These are phyloP conservation scores for Orychophragmus violaceus DNA, from an alignment of 345 rosid species.

Conservation along the genomic window DNA sequence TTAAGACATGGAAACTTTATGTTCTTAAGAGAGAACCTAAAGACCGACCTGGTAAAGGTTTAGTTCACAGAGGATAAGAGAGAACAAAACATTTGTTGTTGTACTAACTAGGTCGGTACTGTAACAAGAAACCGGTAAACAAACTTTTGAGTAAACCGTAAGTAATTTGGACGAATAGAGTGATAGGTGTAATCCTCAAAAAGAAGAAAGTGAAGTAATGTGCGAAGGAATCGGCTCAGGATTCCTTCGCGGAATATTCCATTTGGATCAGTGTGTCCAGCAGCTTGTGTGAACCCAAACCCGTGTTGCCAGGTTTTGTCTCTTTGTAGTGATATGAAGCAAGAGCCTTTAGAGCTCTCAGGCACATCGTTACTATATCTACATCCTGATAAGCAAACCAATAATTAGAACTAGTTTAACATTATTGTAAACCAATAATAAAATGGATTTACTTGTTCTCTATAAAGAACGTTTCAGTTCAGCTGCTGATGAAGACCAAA, in stretches of 20 bases:
- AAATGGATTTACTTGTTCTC: neutral
- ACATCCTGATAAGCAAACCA: slow-evolving; percentile 45
- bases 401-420: neutral
- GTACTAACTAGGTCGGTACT: slow-evolving; percentile 82
- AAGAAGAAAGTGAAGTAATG: slow-evolving; percentile 72
- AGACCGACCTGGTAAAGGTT: slow-evolving; percentile 68
- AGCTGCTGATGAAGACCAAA: slow-evolving; percentile 97
- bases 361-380: slow-evolving; percentile 81
- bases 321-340: slow-evolving; percentile 90
- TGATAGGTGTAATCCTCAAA: slow-evolving; percentile 74
- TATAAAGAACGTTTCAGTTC: slow-evolving; percentile 5
- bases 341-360: slow-evolving; percentile 78
- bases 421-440: neutral
- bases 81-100: slow-evolving; percentile 92
- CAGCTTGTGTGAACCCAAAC: slow-evolving; percentile 67
- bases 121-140: slow-evolving; percentile 1
- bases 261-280: slow-evolving; percentile 41
- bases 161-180: neutral
- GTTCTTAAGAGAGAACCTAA: neutral
- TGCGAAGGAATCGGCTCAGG: slow-evolving; percentile 62
- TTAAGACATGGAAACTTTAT: neutral
- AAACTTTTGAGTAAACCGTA: neutral
- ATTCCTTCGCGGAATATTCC: slow-evolving; percentile 64
- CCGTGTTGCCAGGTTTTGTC: slow-evolving; percentile 49
- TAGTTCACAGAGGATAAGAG: slow-evolving; percentile 89